These are phyloP conservation scores for Leccinum huronense DNA, from an alignment of 1,284 basidiomycete species.

Conservation along the genomic window DNA sequence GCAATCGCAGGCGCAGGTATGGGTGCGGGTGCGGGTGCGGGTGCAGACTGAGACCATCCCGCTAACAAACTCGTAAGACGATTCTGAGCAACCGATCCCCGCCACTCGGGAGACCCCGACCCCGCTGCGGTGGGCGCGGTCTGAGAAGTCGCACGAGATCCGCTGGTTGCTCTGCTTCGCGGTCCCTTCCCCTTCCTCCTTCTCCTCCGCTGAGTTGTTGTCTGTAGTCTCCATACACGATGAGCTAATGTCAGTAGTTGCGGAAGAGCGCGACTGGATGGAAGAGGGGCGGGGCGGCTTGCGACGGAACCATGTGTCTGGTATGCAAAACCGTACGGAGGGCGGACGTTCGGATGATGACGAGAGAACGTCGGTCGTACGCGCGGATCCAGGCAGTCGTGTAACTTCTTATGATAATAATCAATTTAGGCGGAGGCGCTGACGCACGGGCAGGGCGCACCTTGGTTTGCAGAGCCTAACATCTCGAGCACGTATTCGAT, in stretches of 20 bases:
- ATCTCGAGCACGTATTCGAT: conserved; percentile 65
- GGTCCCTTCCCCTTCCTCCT: conserved; percentile 53
- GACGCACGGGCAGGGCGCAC: conserved; percentile 9
- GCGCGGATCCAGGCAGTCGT: conserved; percentile 17
- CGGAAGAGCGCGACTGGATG: conserved; percentile 48
- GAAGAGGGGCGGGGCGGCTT: conserved; percentile 48
- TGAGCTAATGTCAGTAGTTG: conserved; percentile 37
- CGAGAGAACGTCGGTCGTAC: conserved; percentile 37
- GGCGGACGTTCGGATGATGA: conserved; percentile 29
- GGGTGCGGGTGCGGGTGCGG: conserved; percentile 12
- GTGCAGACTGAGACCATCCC: conserved; percentile 52
- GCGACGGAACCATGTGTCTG: conserved; percentile 79
- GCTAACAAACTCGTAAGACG: conserved; percentile 65
- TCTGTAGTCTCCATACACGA: conserved; percentile 29
- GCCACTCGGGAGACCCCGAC: conserved; percentile 41
- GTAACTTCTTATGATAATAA: conserved; percentile 12
- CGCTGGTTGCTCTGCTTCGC: conserved; percentile 48
- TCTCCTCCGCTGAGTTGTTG: conserved; percentile 50
- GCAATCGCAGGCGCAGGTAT: conserved; percentile 24
- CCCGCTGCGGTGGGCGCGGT: conserved; percentile 16
- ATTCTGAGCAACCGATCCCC: conserved; percentile 51
- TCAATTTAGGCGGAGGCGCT: neutral
- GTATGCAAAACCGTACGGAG: conserved; percentile 61
- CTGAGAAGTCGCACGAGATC: conserved; percentile 9
- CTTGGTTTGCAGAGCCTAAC: conserved; percentile 16